phyloP scores from a whole-genome alignment of 148 eudicot species.

The Amaranthus cruentus region DNA sequence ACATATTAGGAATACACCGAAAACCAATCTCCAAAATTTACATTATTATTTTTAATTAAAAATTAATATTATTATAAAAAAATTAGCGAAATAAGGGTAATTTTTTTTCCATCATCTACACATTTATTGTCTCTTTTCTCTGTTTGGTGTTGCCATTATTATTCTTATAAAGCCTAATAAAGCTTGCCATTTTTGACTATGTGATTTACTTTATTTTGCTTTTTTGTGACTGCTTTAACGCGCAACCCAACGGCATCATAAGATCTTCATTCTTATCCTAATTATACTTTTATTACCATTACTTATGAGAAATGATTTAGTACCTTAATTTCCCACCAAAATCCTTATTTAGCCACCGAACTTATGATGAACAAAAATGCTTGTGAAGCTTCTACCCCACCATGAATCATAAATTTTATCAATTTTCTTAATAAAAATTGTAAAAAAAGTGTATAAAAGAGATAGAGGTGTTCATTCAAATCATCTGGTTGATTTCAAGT shows the following conservation, averaged over 20 bases:
- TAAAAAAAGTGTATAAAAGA: too few relatives aligned
- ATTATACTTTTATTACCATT: conserved; percentile 2
- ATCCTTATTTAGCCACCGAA: conserved; percentile 8
- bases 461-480: too few relatives aligned
- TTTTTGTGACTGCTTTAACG: conserved; percentile 12
- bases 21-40: too few relatives aligned
- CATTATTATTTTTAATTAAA: too few relatives aligned
- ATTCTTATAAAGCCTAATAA: background rate
- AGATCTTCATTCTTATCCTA: conserved; percentile 4
- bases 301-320: conserved; percentile 7
- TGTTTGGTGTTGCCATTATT: conserved; percentile 7
- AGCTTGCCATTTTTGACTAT: conserved; percentile 1
- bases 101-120: background rate
- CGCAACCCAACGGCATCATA: conserved; percentile 19
- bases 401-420: too few relatives aligned
- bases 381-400: background rate
- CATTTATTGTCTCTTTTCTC: background rate
- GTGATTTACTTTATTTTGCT: background rate
- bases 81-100: too few relatives aligned
- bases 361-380: background rate
- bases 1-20: too few relatives aligned
- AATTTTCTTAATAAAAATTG: too few relatives aligned
- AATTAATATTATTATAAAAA: too few relatives aligned
- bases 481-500: too few relatives aligned
- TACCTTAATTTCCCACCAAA: background rate